Base-by-base conservation (phyloP, 2,329 filamentous ascomycete species). In the Biscogniauxia sp. region DNA sequence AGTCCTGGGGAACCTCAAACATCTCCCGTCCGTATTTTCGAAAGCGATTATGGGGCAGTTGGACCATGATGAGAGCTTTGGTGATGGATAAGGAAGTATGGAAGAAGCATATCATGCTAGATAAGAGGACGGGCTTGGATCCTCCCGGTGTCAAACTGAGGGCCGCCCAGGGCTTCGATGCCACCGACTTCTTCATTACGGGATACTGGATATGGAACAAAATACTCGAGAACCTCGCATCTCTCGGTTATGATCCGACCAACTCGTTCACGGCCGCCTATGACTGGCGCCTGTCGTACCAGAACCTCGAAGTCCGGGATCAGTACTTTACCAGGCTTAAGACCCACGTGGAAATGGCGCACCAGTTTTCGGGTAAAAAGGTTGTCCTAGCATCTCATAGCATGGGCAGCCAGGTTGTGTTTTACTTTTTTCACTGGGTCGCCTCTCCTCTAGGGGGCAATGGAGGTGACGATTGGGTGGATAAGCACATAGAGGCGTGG, bases 131-230 rank as follows among this genome's bases (percentile, higher is more conserved):
- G 0, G 95, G 95, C 0, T 80, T 99, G 20, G 95, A 99, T 74
- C 95, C 95, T 1, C 91, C 93, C 0, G 88, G 88, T 13, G 87
- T 98, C 69, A 98, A 98, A 78, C 78, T 99, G 20, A 87, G 95
- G 45, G 92, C 95, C 8, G 93, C 95, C 0, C 95, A 98, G 74
- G 95, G 95, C 1, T 99, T 99, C 69, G 95, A 99, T 76, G 95
- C 95, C 2, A 93, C 95, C 11, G 95, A 99, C 77, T 99, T 99
- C 79, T 95, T 96, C 76, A 89, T 90, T 63, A 90, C 88, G 0
- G 88, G 87, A 9, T 99, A 99, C 77, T 99, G 95, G 95, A 98
- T 99, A 62, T 97, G 93, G 93, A 97, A 92, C 78, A 98, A 98
- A 78, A 97, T 99, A 62, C 82, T 99, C 55, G 95, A 99, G 77